Percentiles rank a stretch among this genome's conserved stretches.
These are phyloP conservation scores for Vaccinium corymbosum DNA, from an alignment of 148 eudicot genomes.

Conservation along the genomic window DNA sequence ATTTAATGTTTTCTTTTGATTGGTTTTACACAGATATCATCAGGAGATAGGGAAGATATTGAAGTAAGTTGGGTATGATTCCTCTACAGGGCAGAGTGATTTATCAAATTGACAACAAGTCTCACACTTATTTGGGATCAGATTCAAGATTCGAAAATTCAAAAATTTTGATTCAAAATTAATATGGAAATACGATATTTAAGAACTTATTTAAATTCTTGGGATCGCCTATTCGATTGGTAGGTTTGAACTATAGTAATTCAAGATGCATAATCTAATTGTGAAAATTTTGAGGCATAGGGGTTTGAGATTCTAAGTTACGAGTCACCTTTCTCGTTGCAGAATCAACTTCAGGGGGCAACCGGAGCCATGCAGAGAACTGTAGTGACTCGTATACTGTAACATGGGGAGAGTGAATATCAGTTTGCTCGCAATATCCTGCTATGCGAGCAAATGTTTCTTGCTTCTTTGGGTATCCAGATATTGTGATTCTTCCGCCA, in stretches of 20 bases:
- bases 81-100: not conserved
- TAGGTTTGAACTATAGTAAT: not conserved
- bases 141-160: not conserved
- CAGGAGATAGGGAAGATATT: not conserved
- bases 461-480: conserved; percentile 61
- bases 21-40: not conserved
- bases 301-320: not conserved
- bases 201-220: not conserved
- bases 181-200: no score
- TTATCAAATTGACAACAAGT: not conserved
- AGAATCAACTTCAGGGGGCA: conserved; percentile 41
- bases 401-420: conserved; percentile 57
- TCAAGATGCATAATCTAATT: not conserved
- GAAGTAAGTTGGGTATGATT: not conserved
- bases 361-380: conserved; percentile 55
- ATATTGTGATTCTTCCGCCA: conserved; percentile 45
- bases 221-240: not conserved
- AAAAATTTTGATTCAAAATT: not conserved
- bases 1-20: not conserved
- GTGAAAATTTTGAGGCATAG: not conserved
- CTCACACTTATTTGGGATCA: not conserved
- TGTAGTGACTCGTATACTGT: conserved; percentile 47
- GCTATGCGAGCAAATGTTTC: conserved; percentile 57
- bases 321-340: conserved; percentile 30
- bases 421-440: conserved; percentile 59